These are phyloP conservation scores for Gamarada debralockiae DNA, from an alignment of 495 filamentous ascomycete species.

Conservation along the genomic window DNA sequence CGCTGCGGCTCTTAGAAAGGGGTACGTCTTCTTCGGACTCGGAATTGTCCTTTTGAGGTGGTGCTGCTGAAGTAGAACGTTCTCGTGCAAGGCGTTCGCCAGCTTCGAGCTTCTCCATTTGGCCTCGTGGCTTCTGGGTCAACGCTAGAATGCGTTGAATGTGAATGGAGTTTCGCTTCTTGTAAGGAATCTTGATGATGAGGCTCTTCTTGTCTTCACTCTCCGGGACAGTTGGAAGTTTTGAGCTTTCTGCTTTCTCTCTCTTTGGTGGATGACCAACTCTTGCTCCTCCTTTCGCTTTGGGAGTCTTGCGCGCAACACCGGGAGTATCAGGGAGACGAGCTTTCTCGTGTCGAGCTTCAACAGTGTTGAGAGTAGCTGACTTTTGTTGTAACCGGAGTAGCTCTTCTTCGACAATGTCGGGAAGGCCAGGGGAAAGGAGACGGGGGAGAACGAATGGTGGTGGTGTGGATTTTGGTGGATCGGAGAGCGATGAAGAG, in stretches of 20 bases:
- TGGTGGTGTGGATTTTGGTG: conserved; percentile 6
- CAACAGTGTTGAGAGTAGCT: conserved; percentile 13
- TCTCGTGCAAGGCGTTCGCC: conserved; percentile 1
- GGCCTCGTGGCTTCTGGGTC: neutral
- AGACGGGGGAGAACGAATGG: conserved; percentile 19
- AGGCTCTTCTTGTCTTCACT: neutral
- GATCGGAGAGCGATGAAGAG: conserved; percentile 8
- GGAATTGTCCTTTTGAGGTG: neutral
- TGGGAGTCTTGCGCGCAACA: conserved; percentile 23
- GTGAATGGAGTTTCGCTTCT: conserved; percentile 12
- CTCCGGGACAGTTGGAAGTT: neutral
- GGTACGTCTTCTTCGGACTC: conserved; percentile 6
- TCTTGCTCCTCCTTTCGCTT: conserved; percentile 3
- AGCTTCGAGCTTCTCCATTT: conserved; percentile 10
- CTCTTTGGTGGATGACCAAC: conserved; percentile 23
- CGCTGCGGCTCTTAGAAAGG: neutral
- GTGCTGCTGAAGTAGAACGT: neutral
- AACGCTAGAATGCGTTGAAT: conserved; percentile 12
- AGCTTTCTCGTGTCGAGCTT: conserved; percentile 20
- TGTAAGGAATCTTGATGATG: conserved; percentile 24
- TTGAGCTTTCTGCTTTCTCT: conserved; percentile 8
- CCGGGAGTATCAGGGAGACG: conserved; percentile 20
- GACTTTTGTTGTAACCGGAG: conserved; percentile 19
- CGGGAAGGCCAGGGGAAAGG: conserved; percentile 23
- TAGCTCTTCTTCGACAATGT: conserved; percentile 20